These are phyloP conservation scores for Phylloporus sp. DNA, from an alignment of 768 basidiomycete genomes.

Conservation along the genomic window DNA sequence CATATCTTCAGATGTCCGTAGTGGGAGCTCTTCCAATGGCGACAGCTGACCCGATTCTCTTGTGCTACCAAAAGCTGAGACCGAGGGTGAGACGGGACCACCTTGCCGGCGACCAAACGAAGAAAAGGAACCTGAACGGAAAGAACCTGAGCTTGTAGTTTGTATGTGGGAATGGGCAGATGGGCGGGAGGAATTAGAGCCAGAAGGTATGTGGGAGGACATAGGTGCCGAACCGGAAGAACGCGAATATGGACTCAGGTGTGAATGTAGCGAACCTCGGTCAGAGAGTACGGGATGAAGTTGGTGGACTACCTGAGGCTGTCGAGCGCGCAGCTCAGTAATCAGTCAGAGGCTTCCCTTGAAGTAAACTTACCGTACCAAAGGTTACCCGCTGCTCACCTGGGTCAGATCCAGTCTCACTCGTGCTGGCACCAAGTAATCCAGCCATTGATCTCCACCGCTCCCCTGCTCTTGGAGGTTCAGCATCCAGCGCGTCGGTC, in stretches of 20 bases:
- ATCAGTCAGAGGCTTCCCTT: conserved; percentile 1
- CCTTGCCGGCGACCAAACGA: conserved; percentile 45
- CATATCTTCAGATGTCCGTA: conserved; percentile 4
- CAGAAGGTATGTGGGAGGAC: conserved; percentile 41
- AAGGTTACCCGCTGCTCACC: conserved; percentile 52
- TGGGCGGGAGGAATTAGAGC: conserved; percentile 55
- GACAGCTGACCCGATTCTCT: conserved; percentile 22
- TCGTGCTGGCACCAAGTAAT: conserved; percentile 13
- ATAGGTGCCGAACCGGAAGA: conserved; percentile 54
- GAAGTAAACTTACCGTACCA: conserved; percentile 49
- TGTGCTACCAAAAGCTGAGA: conserved; percentile 46
- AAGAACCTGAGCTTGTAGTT: conserved; percentile 36
- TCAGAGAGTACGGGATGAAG: conserved; percentile 48
- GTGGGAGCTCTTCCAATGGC: conserved; percentile 19
- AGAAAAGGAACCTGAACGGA: conserved; percentile 51
- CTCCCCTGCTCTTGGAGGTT: conserved; percentile 57
- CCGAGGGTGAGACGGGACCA: conserved; percentile 41
- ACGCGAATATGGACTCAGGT: conserved; percentile 43
- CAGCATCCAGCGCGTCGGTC: conserved; percentile 66
- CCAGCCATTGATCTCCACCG: conserved; percentile 56
- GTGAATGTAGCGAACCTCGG: conserved; percentile 62
- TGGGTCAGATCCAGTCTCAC: conserved; percentile 18
- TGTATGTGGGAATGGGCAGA: conserved; percentile 41
- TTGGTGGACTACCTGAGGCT: conserved; percentile 46
- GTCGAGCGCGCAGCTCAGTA: conserved; percentile 14